These are phyloP conservation scores for Blastocystis sp. DNA, from an alignment of 352 stramenopile genomes.

Conservation along the genomic window DNA sequence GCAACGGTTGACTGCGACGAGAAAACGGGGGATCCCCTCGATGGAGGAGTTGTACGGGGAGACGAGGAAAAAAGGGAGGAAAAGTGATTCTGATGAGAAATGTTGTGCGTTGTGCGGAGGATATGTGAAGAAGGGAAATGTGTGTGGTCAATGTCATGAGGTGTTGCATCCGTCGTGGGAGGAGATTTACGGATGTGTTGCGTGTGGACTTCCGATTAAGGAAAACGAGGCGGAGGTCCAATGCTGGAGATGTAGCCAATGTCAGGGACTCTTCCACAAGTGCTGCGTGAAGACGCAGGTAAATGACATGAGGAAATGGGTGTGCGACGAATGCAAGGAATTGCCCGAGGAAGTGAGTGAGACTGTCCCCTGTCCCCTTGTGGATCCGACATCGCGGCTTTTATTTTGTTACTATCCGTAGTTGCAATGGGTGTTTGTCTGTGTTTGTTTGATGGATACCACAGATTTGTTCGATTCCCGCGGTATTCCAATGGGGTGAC, in stretches of 20 bases:
- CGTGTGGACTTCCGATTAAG: background rate
- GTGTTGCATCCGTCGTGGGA: background rate
- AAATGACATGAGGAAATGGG: background rate
- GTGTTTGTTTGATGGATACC: conserved; percentile 1
- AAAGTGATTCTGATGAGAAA: background rate
- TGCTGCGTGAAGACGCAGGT: background rate
- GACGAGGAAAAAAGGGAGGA: background rate
- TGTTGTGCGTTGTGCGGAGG: background rate
- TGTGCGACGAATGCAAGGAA: background rate
- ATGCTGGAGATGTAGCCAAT: background rate
- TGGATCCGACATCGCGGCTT: background rate
- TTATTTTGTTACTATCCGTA: background rate
- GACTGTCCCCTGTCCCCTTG: background rate
- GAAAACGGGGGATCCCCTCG: background rate
- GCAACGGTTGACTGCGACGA: background rate
- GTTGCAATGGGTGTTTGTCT: background rate
- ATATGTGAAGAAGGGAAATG: background rate
- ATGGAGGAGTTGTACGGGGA: background rate
- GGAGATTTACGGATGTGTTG: background rate
- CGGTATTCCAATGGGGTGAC: too few species aligned
- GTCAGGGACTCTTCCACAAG: background rate
- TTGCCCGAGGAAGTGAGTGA: background rate
- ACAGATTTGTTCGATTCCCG: background rate
- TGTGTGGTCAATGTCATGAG: background rate
- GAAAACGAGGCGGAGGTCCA: background rate